Evolutionary conservation across 2,329 filamentous ascomycete species (phyloP).

Genomic region (Botryosphaeria agaves): DNA sequence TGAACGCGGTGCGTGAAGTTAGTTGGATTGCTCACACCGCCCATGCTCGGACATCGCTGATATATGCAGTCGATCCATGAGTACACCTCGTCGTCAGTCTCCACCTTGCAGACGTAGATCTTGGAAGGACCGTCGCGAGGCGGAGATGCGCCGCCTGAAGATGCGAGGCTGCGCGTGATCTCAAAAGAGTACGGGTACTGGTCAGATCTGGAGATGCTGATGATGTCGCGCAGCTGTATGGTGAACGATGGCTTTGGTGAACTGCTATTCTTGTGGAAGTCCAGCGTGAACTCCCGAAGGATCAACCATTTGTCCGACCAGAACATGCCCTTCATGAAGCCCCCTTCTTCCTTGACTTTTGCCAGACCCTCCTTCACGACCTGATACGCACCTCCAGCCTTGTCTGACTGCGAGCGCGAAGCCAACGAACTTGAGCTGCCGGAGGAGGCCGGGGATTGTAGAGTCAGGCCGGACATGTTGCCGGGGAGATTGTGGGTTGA

Average conservation of each 20-base stretch:
- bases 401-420: slow-evolving; percentile 22
- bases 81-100: slow-evolving; percentile 91
- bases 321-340: slow-evolving; percentile 64
- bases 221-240: slow-evolving; percentile 71
- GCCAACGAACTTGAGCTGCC: slow-evolving; percentile 19
- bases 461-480: slow-evolving; percentile 63
- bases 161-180: slow-evolving; percentile 59
- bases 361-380: slow-evolving; percentile 51
- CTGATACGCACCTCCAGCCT: slow-evolving; percentile 17
- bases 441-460: slow-evolving; percentile 39
- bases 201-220: slow-evolving; percentile 81
- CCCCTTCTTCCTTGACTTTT: slow-evolving; percentile 76
- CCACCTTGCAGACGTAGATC: slow-evolving; percentile 81
- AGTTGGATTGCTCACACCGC: slow-evolving; percentile 93
- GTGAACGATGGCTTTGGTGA: slow-evolving; percentile 69
- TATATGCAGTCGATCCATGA: slow-evolving; percentile 99
- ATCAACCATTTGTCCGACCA: slow-evolving; percentile 91
- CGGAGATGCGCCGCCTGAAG: slow-evolving; percentile 47
- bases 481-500: slow-evolving; percentile 53
- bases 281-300: slow-evolving; percentile 78
- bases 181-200: slow-evolving; percentile 86
- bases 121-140: slow-evolving; percentile 68
- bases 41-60: slow-evolving; percentile 90
- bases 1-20: slow-evolving; percentile 97
- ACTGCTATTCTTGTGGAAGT: slow-evolving; percentile 84